Evolutionary conservation across 2,329 filamentous ascomycete genomes (phyloP).

Genomic region (Myriangium duriaei): DNA sequence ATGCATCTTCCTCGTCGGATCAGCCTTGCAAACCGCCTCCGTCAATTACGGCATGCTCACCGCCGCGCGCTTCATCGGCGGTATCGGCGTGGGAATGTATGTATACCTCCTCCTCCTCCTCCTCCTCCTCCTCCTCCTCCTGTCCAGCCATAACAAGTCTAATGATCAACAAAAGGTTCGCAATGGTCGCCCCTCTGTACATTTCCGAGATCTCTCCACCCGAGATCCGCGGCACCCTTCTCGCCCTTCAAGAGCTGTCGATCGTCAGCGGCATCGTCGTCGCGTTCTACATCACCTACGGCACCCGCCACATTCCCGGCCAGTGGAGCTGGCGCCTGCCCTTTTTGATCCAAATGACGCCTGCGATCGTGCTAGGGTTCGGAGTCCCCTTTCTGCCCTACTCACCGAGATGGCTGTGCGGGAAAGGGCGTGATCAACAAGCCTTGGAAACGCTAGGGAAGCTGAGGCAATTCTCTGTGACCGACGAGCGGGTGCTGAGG

Average conservation of each 20-base stretch:
- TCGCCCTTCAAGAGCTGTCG: constrained; percentile 37
- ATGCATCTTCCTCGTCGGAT: constrained; percentile 39
- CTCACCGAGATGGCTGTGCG: constrained; percentile 52
- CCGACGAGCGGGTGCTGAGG: constrained; percentile 12
- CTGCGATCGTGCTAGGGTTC: constrained; percentile 26
- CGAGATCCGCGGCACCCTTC: constrained; percentile 28
- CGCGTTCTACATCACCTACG: constrained; percentile 52
- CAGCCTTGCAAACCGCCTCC: constrained; percentile 39
- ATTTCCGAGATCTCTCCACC: constrained; percentile 24
- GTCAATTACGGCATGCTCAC: constrained; percentile 40
- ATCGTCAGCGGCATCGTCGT: constrained; percentile 39
- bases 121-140: no score
- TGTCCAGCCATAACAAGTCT: no score
- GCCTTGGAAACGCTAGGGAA: constrained; percentile 48
- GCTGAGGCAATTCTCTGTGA: constrained; percentile 17
- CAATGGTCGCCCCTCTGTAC: constrained; percentile 39
- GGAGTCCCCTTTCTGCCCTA: constrained; percentile 56
- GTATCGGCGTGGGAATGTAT: constrained; percentile 39
- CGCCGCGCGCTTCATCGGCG: constrained; percentile 38
- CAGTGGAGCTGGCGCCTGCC: constrained; percentile 40
- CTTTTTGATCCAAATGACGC: constrained; percentile 37
- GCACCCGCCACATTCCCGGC: constrained; percentile 43
- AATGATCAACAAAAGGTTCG: constrained; percentile 16
- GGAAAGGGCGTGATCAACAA: constrained; percentile 50
- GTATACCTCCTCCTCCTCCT: constrained; percentile 3